These are phyloP conservation scores for Clathrospora elynae DNA, from an alignment of 2,329 filamentous ascomycete species.

Conservation along the genomic window DNA sequence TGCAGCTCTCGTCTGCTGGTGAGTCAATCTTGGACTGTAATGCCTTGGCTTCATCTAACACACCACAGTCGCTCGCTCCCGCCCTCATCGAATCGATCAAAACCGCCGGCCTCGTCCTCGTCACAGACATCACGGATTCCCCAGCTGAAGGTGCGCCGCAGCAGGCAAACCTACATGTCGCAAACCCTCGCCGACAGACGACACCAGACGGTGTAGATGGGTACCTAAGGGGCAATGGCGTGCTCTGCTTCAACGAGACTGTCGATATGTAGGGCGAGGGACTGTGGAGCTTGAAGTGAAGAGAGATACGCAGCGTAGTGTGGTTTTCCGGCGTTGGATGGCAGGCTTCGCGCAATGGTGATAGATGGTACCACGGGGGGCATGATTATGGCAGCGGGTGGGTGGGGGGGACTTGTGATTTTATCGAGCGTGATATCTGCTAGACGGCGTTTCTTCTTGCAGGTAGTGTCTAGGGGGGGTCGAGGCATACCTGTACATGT, in stretches of 20 bases:
- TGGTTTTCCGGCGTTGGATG: slow-evolving; percentile 12
- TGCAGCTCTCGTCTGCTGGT: slow-evolving; percentile 87
- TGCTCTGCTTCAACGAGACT: slow-evolving; percentile 90
- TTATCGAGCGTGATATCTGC: background rate
- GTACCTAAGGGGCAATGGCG: slow-evolving; percentile 80
- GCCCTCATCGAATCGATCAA: slow-evolving; percentile 93
- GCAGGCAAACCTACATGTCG: slow-evolving; percentile 49
- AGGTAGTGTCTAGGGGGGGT: too few relatives aligned
- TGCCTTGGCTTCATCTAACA: slow-evolving; percentile 6
- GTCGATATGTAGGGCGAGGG: slow-evolving; percentile 58
- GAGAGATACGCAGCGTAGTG: background rate
- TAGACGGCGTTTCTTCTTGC: slow-evolving; percentile 1
- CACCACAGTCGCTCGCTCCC: slow-evolving; percentile 82
- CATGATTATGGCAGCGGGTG: slow-evolving; percentile 2
- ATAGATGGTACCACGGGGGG: slow-evolving; percentile 2
- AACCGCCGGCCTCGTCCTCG: slow-evolving; percentile 87
- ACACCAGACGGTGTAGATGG: slow-evolving; percentile 84
- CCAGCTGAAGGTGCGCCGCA: slow-evolving; percentile 42
- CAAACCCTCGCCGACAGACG: slow-evolving; percentile 50
- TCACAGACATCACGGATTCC: slow-evolving; percentile 79
- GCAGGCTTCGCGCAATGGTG: too few relatives aligned
- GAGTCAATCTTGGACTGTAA: slow-evolving; percentile 47
- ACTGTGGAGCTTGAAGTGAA: background rate
- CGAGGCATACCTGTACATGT: too few relatives aligned
- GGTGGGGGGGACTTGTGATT: slow-evolving; percentile 3